Evolutionary conservation across 192 early-diverging fungal species (phyloP).

Genomic region (Gryganskiella cystojenkinii): DNA sequence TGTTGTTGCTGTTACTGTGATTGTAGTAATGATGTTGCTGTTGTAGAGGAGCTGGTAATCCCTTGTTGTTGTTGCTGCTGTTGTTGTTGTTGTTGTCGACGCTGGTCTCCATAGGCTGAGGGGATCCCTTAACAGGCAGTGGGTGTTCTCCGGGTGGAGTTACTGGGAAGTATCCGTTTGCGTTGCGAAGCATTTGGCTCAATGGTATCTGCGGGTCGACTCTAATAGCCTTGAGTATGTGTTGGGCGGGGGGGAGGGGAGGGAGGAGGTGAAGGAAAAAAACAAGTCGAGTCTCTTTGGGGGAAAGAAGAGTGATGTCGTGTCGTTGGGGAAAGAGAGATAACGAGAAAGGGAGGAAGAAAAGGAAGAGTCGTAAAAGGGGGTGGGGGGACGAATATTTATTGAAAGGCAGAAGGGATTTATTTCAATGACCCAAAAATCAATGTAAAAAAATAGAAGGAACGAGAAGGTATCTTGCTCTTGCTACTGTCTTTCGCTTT

Average conservation of each 20-base stretch:
- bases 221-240: too few species aligned
- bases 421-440: too few species aligned
- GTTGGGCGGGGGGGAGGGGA: not conserved
- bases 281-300: not conserved
- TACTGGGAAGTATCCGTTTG: slow-evolving; percentile 15
- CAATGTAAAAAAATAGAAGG: too few species aligned
- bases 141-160: slow-evolving; percentile 30
- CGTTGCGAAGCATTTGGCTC: slow-evolving; percentile 25
- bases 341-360: not conserved
- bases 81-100: slow-evolving; percentile 7
- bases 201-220: not conserved
- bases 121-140: slow-evolving; percentile 7
- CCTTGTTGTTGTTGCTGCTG: not conserved
- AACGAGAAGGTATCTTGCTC: too few species aligned
- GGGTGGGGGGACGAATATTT: too few species aligned
- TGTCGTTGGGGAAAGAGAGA: not conserved
- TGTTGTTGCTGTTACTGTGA: slow-evolving; percentile 1
- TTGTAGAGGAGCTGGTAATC: not conserved
- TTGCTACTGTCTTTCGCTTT: too few species aligned
- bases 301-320: not conserved
- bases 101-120: not conserved
- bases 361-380: not conserved
- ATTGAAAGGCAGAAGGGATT: too few species aligned
- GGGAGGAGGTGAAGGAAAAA: not conserved
- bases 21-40: not conserved